phyloP scores from a whole-genome alignment of 176 grass and related monocot species.

The Microstegium vimineum region DNA sequence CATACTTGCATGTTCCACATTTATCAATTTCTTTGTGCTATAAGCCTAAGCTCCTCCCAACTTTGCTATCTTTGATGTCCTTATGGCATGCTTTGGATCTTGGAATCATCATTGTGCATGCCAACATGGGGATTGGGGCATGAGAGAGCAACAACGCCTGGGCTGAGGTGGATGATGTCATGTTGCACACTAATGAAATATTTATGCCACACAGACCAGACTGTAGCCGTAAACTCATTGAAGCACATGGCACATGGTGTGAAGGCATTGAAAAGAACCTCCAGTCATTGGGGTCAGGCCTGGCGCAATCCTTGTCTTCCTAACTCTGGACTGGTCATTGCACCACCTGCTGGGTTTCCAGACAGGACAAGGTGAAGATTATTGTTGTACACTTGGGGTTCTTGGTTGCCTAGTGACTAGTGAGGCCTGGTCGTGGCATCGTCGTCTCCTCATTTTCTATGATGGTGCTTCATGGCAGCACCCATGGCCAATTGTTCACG shows the following conservation, averaged over 20 bases:
- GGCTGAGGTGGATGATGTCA: neutral
- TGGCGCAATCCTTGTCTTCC: too few relatives aligned
- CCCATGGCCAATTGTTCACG: too few relatives aligned
- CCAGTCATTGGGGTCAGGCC: too few relatives aligned
- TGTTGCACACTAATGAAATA: neutral
- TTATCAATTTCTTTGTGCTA: neutral
- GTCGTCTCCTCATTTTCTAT: too few relatives aligned
- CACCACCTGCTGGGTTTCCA: neutral
- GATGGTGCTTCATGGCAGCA: too few relatives aligned
- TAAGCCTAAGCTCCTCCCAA: too few relatives aligned
- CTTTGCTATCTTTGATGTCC: neutral
- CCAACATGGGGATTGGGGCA: neutral
- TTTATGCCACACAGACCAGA: neutral
- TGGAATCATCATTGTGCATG: neutral
- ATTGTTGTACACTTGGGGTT: too few relatives aligned
- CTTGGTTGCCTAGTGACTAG: too few relatives aligned
- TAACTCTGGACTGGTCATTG: neutral
- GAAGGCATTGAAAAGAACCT: too few relatives aligned
- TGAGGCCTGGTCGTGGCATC: too few relatives aligned
- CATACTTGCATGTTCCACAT: neutral
- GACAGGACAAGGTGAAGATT: too few relatives aligned
- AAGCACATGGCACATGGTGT: neutral
- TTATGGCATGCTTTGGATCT: neutral
- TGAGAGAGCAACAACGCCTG: neutral
- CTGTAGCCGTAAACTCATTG: neutral